Evolutionary conservation across 106 monocot genomes (phyloP).

Genomic region (Apostasia ramifera): DNA sequence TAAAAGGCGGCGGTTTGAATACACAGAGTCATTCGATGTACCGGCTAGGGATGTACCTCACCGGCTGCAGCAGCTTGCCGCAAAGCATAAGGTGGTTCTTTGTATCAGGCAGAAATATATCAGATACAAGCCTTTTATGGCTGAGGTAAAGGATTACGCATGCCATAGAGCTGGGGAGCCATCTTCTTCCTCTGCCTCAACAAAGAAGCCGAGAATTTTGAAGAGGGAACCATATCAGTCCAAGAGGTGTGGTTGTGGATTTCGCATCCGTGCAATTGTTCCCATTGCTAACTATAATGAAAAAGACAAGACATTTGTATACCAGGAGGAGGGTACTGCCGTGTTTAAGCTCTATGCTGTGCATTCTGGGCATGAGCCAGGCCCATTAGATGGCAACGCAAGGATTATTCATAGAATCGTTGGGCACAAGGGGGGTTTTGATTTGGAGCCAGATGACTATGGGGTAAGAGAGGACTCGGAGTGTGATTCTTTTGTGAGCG

Average conservation of each 20-base stretch:
- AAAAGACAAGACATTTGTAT: conserved; percentile 96
- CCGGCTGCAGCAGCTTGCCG: conserved; percentile 80
- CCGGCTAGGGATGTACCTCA: conserved; percentile 78
- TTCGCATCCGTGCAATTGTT: conserved; percentile 89
- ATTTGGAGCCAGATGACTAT: conserved; percentile 55
- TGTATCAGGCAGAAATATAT: conserved; percentile 98
- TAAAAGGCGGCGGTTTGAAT: conserved; percentile 81
- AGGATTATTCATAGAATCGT: conserved; percentile 87
- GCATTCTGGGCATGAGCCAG: conserved; percentile 95
- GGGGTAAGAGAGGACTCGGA: conserved; percentile 75
- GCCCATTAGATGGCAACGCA: conserved; percentile 88
- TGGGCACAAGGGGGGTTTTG: conserved; percentile 71
- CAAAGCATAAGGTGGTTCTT: conserved; percentile 92
- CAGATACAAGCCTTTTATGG: conserved; percentile 96
- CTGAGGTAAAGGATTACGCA: conserved; percentile 96
- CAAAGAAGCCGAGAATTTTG: conserved; percentile 63
- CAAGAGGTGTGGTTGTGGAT: conserved; percentile 94
- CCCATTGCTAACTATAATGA: conserved; percentile 95
- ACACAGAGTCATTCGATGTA: conserved; percentile 90
- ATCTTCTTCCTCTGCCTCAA: conserved; percentile 30
- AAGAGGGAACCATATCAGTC: conserved; percentile 96
- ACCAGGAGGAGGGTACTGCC: conserved; percentile 87
- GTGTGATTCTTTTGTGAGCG: conserved; percentile 38
- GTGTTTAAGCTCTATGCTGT: conserved; percentile 96
- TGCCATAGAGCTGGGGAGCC: conserved; percentile 97